These are phyloP conservation scores for Lachnellula hyalina DNA, from an alignment of 2,329 filamentous ascomycete species.

Conservation along the genomic window DNA sequence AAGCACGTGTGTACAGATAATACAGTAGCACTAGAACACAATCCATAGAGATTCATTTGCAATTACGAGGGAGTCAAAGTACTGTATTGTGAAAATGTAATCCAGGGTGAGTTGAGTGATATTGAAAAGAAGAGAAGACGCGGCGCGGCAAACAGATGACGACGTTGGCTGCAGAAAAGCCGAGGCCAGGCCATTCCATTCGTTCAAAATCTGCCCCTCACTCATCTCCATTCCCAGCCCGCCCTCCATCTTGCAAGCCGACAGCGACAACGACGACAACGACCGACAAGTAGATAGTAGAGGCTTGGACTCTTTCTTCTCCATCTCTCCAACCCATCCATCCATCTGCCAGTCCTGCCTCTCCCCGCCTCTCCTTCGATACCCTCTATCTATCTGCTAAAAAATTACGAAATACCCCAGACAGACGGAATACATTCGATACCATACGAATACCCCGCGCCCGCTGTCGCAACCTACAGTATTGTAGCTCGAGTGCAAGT, in stretches of 20 bases:
- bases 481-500: too few species aligned
- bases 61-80: too few species aligned
- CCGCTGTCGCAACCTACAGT: too few species aligned
- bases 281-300: too few species aligned
- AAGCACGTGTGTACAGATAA: neutral
- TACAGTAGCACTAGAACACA: neutral
- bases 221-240: neutral
- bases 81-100: neutral
- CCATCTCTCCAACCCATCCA: neutral
- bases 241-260: neutral
- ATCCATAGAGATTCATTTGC: too few species aligned
- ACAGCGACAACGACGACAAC: neutral
- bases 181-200: neutral
- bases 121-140: neutral
- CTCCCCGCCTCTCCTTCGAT: neutral
- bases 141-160: neutral
- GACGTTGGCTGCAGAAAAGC: slow-evolving; percentile 4
- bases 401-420: too few species aligned
- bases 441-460: too few species aligned
- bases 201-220: neutral
- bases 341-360: neutral
- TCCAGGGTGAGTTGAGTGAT: neutral
- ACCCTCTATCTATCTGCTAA: too few species aligned
- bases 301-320: too few species aligned
- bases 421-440: too few species aligned